Conservation (phyloP, 2,329 filamentous ascomycete species). For the Colletotrichum navitas region DNA sequence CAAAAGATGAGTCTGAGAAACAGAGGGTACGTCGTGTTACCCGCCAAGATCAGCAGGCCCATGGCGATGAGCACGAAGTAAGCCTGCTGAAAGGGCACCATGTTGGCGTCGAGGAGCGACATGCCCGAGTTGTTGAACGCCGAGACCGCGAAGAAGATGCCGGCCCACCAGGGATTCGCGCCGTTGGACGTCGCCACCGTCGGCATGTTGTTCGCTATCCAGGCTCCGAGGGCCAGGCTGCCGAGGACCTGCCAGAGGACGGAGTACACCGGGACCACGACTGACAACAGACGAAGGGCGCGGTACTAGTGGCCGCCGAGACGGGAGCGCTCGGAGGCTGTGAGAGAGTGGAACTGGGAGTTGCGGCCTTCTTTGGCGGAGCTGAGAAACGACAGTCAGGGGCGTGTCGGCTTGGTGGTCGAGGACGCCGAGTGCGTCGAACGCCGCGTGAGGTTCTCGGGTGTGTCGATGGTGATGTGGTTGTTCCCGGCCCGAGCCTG, state of each 20-base stretch:
- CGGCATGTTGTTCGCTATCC: slow-evolving; percentile 66
- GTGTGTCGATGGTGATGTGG: neutral
- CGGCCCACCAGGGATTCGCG: slow-evolving; percentile 76
- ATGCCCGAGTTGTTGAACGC: slow-evolving; percentile 81
- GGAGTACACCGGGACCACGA: slow-evolving; percentile 72
- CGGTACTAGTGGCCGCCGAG: slow-evolving; percentile 75
- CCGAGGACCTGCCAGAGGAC: slow-evolving; percentile 70
- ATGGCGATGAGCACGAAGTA: slow-evolving; percentile 66
- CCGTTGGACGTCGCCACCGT: slow-evolving; percentile 65
- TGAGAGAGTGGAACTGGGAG: slow-evolving; percentile 67
- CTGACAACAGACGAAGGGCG: slow-evolving; percentile 69
- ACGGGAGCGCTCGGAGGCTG: slow-evolving; percentile 65
- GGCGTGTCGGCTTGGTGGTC: slow-evolving; percentile 18
- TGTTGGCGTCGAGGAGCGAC: slow-evolving; percentile 75
- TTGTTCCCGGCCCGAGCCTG: neutral
- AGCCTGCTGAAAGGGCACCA: slow-evolving; percentile 69
- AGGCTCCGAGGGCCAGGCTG: slow-evolving; percentile 71
- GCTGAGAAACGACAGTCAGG: slow-evolving; percentile 53
- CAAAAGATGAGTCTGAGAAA: slow-evolving; percentile 73
- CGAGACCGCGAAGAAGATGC: slow-evolving; percentile 75
- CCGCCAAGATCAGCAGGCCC: slow-evolving; percentile 71
- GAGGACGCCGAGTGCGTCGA: slow-evolving; percentile 25
- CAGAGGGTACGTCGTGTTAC: slow-evolving; percentile 75
- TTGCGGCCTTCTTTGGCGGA: slow-evolving; percentile 61
- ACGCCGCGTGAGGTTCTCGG: slow-evolving; percentile 1